phyloP scores from a whole-genome alignment of 2,329 filamentous ascomycete species.

The Hysterium pulicare region DNA sequence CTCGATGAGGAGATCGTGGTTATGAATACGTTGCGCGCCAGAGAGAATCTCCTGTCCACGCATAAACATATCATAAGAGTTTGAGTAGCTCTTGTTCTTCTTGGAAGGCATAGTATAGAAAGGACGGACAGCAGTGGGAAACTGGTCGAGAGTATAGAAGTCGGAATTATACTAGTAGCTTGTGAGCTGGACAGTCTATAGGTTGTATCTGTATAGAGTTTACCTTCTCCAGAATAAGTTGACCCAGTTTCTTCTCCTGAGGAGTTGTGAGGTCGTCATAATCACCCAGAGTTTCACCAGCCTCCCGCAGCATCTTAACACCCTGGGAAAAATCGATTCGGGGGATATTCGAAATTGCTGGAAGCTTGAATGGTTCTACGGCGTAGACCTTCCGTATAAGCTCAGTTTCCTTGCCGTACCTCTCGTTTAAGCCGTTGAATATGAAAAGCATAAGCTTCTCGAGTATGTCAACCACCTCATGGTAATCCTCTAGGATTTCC shows the following conservation, averaged over 20 bases:
- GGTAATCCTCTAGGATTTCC: conserved; percentile 71
- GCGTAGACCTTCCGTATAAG: conserved; percentile 64
- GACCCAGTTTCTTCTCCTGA: conserved; percentile 78
- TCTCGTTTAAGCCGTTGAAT: conserved; percentile 63
- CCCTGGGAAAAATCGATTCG: conserved; percentile 71
- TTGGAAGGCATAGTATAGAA: conserved; percentile 77
- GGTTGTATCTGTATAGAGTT: conserved; percentile 2
- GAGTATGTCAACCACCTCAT: conserved; percentile 65
- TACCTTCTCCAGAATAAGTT: conserved; percentile 69
- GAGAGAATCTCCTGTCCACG: conserved; percentile 63
- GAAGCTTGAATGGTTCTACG: conserved; percentile 68
- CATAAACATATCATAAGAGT: conserved; percentile 66
- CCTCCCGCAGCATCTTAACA: conserved; percentile 67
- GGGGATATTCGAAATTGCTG: conserved; percentile 67
- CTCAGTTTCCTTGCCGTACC: conserved; percentile 65
- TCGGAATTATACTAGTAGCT: conserved; percentile 66
- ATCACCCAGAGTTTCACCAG: conserved; percentile 68
- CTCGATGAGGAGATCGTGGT: conserved; percentile 51
- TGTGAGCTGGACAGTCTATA: conserved; percentile 2
- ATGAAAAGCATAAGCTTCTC: conserved; percentile 70
- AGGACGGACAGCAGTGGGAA: conserved; percentile 76
- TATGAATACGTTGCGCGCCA: conserved; percentile 60
- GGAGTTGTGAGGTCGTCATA: conserved; percentile 73
- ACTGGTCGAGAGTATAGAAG: conserved; percentile 93
- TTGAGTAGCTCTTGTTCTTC: conserved; percentile 43